Percentiles rank a stretch among this genome's conserved stretches.
These are phyloP conservation scores for Pseudogymnoascus sp. DNA, from an alignment of 2,329 filamentous ascomycete species.

Conservation along the genomic window DNA sequence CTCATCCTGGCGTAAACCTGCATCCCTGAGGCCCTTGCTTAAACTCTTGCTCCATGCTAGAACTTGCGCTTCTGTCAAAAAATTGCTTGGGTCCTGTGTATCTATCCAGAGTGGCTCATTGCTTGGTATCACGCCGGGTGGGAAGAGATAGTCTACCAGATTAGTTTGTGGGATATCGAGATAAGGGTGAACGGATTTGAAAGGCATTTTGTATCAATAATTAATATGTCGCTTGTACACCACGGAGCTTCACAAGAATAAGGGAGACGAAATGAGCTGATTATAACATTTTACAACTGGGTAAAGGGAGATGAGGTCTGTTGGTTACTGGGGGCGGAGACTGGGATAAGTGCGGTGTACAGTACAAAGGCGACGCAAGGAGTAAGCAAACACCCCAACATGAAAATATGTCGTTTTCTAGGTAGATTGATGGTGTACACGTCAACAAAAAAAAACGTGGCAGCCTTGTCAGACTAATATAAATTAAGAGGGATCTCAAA, in stretches of 20 bases:
- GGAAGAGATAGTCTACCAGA: slow-evolving; percentile 21
- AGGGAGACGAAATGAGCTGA: background rate
- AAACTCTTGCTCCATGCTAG: slow-evolving; percentile 44
- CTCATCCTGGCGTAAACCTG: slow-evolving; percentile 40
- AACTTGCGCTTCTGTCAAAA: slow-evolving; percentile 39
- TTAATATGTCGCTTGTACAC: background rate
- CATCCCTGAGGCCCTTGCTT: slow-evolving; percentile 38
- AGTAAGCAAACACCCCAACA: background rate
- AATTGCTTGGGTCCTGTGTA: slow-evolving; percentile 35
- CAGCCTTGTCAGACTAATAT: background rate
- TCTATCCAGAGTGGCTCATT: slow-evolving; percentile 46
- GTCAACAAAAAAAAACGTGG: background rate
- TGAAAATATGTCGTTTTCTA: background rate
- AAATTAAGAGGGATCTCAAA: background rate
- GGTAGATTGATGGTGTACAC: background rate
- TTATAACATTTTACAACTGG: background rate
- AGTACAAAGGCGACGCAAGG: background rate
- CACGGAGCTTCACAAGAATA: background rate
- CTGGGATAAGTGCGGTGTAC: background rate
- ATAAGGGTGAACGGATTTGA: slow-evolving; percentile 15
- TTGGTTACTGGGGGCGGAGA: background rate
- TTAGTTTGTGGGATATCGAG: slow-evolving; percentile 19
- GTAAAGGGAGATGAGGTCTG: background rate
- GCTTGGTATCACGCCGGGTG: slow-evolving; percentile 33
- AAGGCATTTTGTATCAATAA: slow-evolving; percentile 15